phyloP scores from a whole-genome alignment of 2,329 filamentous ascomycete genomes.

The Ophiocordyceps camponoti-floridani region DNA sequence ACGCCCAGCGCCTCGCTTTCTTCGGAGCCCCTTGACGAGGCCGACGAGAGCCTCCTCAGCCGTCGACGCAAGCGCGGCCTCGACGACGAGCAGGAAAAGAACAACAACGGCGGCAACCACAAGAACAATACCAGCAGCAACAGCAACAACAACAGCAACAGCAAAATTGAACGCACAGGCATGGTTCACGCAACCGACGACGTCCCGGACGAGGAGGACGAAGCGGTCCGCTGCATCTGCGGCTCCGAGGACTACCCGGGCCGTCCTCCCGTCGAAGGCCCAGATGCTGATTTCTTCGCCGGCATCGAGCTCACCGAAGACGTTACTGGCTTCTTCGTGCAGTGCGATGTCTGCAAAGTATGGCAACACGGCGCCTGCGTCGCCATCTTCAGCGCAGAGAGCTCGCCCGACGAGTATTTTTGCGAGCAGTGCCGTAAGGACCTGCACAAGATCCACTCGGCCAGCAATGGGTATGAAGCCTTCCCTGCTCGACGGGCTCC shows the following conservation, averaged over 20 bases:
- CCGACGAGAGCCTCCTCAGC: constrained; percentile 53
- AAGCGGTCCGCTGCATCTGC: constrained; percentile 90
- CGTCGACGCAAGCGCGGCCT: constrained; percentile 64
- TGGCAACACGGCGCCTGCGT: constrained; percentile 99
- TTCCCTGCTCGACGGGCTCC: neutral
- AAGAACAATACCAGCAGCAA: too few species aligned
- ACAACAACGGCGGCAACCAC: too few species aligned
- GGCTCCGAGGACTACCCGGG: constrained; percentile 91
- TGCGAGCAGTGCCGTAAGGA: constrained; percentile 91
- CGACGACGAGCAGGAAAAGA: constrained; percentile 38
- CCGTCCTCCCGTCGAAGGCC: constrained; percentile 45
- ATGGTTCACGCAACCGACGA: constrained; percentile 50
- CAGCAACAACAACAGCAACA: too few species aligned
- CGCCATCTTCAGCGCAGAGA: constrained; percentile 85
- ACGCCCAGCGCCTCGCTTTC: constrained; percentile 56
- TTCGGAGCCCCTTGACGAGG: constrained; percentile 49
- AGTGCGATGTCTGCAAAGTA: constrained; percentile 94
- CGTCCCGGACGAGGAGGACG: constrained; percentile 64
- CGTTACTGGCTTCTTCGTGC: constrained; percentile 86
- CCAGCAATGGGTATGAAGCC: constrained; percentile 61
- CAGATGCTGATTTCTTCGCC: constrained; percentile 38
- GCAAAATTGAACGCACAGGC: constrained; percentile 24
- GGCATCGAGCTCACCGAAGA: constrained; percentile 58
- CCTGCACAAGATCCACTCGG: constrained; percentile 67
- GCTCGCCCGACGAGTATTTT: constrained; percentile 92